Base-by-base conservation (phyloP, 1,284 basidiomycete species). In the Sanghuangporus baumii region DNA sequence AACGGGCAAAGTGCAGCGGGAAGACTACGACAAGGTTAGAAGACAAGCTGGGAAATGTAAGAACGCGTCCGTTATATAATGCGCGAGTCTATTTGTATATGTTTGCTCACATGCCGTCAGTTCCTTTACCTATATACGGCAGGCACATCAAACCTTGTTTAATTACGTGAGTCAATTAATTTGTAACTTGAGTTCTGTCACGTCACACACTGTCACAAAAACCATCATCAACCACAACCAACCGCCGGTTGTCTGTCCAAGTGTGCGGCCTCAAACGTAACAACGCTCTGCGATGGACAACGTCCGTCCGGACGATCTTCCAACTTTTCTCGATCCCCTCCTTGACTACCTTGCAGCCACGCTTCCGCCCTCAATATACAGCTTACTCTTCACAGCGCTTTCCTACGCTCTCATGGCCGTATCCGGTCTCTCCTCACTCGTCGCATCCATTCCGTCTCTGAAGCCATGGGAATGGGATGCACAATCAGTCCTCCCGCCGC, bases 401-500 rank as follows among this genome's bases (percentile, higher is more conserved):
- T 81, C 85, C 0, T 78, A 88, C 69, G 66, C 74, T 2, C 72
- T 89, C 37, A 76, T 82, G 3, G 73, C 88, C 55, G 55, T 79
- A 66, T 75, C 78, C n/a, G 77, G 84, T 4, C 61, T 84, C 31
- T 70, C 79, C 68, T 74, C 76, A 9, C 75, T 89, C 51, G 65
- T 81, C 57, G 68, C 73, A 31, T 74, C 82, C 8, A 69, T 89
- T 9, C 62, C 82, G 5, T 75, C 79, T 36, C 79, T 79, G 63
- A 76, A 78, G 63, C 83, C 84, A 47, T 76, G 78, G 65, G 76
- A 82, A 66, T 89, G 87, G 87, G 81, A 88, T 67, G 76, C 79
- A 8, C 84, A 90, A 70, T 81, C 79, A 34, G 70, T 92, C 57
- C 68, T 93, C 26, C 88, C 91, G 6, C 88, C 90, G 0, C 73